Conservation (phyloP, 176 grass and related monocot genomes). For the Ensete ventricosum region DNA sequence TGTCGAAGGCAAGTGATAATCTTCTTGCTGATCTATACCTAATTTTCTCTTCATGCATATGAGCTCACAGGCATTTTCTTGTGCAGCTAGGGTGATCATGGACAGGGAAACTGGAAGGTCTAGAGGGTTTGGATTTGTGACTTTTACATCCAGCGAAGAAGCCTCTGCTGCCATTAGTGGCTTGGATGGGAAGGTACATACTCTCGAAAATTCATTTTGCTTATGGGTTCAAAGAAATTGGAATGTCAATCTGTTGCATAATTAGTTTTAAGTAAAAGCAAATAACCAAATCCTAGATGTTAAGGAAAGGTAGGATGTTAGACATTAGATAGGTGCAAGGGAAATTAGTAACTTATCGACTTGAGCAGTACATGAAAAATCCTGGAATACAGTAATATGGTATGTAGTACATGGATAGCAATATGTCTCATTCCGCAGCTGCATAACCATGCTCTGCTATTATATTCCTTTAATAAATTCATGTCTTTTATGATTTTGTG, state of each 20-base stretch:
- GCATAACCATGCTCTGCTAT: no score
- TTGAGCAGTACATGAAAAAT: no score
- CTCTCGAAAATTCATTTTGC: not conserved
- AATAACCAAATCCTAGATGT: not conserved
- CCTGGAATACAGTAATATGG: no score
- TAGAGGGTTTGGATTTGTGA: constrained; percentile 84
- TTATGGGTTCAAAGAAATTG: not conserved
- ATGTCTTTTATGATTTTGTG: no score
- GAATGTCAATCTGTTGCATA: not conserved
- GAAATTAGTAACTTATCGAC: no score
- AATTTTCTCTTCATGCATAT: not conserved
- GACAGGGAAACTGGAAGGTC: constrained; percentile 75
- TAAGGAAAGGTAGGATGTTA: no score
- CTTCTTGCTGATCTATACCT: not conserved
- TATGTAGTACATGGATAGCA: no score
- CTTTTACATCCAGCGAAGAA: constrained; percentile 48
- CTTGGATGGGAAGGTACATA: constrained; percentile 74
- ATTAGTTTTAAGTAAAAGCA: not conserved
- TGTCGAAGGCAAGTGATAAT: constrained; percentile 48
- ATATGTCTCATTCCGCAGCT: no score
- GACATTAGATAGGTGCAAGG: no score
- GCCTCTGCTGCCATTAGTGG: constrained; percentile 55
- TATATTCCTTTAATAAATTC: no score
- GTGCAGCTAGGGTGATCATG: constrained; percentile 56
- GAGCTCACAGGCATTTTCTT: not conserved